phyloP scores from a whole-genome alignment of 2,329 filamentous ascomycete species.

The Neofusicoccum umdonicola region DNA sequence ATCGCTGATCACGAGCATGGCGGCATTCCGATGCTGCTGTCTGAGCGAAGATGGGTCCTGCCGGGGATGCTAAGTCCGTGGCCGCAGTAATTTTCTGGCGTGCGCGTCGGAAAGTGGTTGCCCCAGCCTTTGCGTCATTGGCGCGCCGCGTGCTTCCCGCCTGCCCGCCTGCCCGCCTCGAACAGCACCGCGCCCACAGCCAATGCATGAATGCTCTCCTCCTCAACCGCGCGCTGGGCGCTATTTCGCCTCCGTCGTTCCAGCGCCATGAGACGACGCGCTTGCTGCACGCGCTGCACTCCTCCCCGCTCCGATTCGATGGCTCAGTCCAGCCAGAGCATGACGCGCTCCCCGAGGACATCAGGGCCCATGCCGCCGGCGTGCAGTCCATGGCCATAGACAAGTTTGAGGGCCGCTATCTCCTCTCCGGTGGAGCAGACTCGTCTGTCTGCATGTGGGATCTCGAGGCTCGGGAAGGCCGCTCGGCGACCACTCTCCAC shows the following conservation, averaged over 20 bases:
- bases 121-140: neutral
- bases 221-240: conserved; percentile 71
- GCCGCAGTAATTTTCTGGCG: neutral
- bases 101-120: neutral
- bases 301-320: conserved; percentile 68
- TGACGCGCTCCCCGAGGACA: conserved; percentile 28
- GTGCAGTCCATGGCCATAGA: conserved; percentile 79
- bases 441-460: conserved; percentile 86
- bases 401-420: conserved; percentile 72
- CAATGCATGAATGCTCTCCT: conserved; percentile 71
- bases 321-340: conserved; percentile 44
- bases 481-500: neutral
- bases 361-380: conserved; percentile 71
- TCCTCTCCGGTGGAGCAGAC: conserved; percentile 83
- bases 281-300: conserved; percentile 67
- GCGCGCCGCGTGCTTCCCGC: neutral
- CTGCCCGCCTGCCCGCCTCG: neutral
- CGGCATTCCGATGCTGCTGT: no score
- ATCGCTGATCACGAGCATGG: neutral
- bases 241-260: conserved; percentile 60
- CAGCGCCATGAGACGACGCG: conserved; percentile 63
- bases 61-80: no score
- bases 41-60: no score
- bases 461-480: conserved; percentile 56
- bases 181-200: neutral